Evolutionary conservation across 768 basidiomycete species (phyloP), one percentile per base, ranked within the genome.

Genomic region (Trametes villosa): DNA sequence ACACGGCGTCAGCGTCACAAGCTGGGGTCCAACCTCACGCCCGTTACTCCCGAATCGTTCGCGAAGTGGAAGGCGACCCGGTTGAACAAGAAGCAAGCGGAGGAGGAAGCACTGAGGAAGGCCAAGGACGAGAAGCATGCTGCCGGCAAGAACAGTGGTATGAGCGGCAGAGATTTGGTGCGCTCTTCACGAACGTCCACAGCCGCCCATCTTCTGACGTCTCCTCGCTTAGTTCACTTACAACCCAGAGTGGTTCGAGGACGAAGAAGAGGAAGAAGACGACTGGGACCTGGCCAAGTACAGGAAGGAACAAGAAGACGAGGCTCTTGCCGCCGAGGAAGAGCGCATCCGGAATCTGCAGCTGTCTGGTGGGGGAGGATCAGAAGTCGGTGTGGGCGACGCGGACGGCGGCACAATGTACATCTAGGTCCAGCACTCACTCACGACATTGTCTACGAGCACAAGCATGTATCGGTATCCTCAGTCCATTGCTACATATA

Each of bases 1-100:
- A n/a, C n/a, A n/a, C n/a, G n/a, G n/a, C n/a, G n/a, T 40, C 53
- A 96, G 94, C 88, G 97, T 56, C 96, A 98, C 77, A 98, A 97
- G 82, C 81, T 99, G 24, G 93, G 94, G 29, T 30, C 85, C 15
- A 92, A 91, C 68, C 78, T 98, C 45, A 99, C 97, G 15, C 96
- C 96, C 1, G 94, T 98, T 5, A 98, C 95, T 1, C 84, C 81
- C 0, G 97, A 99, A 71, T 79, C 88, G 1, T 99, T 99, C 71
- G 91, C 93, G 0, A 78, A 83, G 49, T 99, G 97, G 97, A 98
- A 98, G 78, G 89, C 89, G 79, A 98, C 90, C 40, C 79, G 97
- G 38, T 82, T 94, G 86, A 86, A 94, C 80, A 98, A 98, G 86
- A 98, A 98, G 75, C 80, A 86, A 42, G 96, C 94, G 9, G 96